A percentile compares a stretch with the other conserved stretches of the same genome.
Evolutionary conservation across 495 filamentous ascomycete species (phyloP).

Genomic region (Daldinia caldariorum): DNA sequence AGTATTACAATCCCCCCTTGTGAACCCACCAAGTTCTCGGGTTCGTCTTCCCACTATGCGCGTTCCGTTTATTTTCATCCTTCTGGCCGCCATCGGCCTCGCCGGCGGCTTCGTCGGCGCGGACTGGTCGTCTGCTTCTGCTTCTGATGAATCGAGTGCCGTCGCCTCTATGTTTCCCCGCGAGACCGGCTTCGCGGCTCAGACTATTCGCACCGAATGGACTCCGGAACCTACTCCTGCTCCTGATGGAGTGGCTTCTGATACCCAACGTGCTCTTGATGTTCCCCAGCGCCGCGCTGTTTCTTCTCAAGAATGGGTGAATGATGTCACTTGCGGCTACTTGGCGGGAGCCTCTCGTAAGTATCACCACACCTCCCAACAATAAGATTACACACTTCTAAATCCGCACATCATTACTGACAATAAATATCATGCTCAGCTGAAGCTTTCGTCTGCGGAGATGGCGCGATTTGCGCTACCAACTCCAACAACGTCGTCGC

Average conservation of each 20-base stretch:
- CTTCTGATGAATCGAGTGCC: not conserved
- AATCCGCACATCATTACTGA: not conserved
- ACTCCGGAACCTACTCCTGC: slow-evolving; percentile 44
- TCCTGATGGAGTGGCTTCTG: slow-evolving; percentile 11
- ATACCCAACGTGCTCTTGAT: slow-evolving; percentile 30
- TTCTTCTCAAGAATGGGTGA: slow-evolving; percentile 38
- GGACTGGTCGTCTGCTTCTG: slow-evolving; percentile 20
- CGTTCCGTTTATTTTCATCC: slow-evolving; percentile 10
- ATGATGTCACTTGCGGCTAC: slow-evolving; percentile 52
- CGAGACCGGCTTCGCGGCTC: slow-evolving; percentile 21
- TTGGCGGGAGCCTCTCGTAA: slow-evolving; percentile 46
- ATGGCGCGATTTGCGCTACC: slow-evolving; percentile 42
- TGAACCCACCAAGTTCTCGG: not conserved
- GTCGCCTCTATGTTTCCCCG: slow-evolving; percentile 10
- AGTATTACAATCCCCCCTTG: not conserved
- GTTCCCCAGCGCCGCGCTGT: slow-evolving; percentile 16
- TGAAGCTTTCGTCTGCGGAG: not conserved
- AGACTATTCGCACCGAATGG: slow-evolving; percentile 26
- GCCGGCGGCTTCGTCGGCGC: slow-evolving; percentile 34
- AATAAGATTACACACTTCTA: not conserved
- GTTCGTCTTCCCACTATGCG: slow-evolving; percentile 28
- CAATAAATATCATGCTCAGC: not conserved
- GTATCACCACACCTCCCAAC: slow-evolving; percentile 14
- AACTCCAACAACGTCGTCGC: slow-evolving; percentile 48
- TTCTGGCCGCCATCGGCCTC: slow-evolving; percentile 24